A percentile compares a stretch with the other conserved stretches of the same genome.
These are phyloP conservation scores for Starmerella kuoi DNA, from an alignment of 805 yeast species.

Conservation along the genomic window DNA sequence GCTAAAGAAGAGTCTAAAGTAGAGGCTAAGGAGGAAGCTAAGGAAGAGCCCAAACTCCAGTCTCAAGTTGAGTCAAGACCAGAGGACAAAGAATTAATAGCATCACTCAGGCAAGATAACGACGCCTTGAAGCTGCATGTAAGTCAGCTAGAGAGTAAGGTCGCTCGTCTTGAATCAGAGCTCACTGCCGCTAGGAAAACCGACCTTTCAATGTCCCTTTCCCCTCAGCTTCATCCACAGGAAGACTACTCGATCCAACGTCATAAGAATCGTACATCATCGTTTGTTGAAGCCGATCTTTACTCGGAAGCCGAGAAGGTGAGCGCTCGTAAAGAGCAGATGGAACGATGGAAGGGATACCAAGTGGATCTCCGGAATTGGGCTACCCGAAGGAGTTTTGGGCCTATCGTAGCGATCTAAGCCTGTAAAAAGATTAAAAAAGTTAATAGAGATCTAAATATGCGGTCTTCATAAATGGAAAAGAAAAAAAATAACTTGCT, in stretches of 20 bases:
- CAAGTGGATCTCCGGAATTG: conserved; percentile 76
- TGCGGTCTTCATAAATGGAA: not conserved
- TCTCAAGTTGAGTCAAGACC: not conserved
- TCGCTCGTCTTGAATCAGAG: conserved; percentile 24
- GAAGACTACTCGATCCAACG: not conserved
- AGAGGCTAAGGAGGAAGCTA: conserved; percentile 4
- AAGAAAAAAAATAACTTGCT: not conserved
- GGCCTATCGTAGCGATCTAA: conserved; percentile 41
- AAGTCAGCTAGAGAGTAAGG: conserved; percentile 30
- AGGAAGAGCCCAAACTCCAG: conserved; percentile 1
- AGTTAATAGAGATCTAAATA: not conserved
- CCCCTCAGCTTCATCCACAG: conserved; percentile 16
- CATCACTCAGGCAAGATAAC: conserved; percentile 29
- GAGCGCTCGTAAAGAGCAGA: conserved; percentile 34
- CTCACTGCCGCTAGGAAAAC: conserved; percentile 14
- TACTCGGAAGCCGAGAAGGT: conserved; percentile 43
- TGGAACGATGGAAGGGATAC: conserved; percentile 72
- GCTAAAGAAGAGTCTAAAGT: not conserved
- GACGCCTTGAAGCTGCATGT: conserved; percentile 28
- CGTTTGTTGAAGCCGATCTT: conserved; percentile 29
- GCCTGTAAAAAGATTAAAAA: not conserved
- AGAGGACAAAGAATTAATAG: conserved; percentile 1
- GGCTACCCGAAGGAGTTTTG: conserved; percentile 53
- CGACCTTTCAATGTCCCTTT: conserved; percentile 21
- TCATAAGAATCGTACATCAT: conserved; percentile 18